Conservation (phyloP, 2,329 filamentous ascomycete genomes). For the Cladosporium sp. region DNA sequence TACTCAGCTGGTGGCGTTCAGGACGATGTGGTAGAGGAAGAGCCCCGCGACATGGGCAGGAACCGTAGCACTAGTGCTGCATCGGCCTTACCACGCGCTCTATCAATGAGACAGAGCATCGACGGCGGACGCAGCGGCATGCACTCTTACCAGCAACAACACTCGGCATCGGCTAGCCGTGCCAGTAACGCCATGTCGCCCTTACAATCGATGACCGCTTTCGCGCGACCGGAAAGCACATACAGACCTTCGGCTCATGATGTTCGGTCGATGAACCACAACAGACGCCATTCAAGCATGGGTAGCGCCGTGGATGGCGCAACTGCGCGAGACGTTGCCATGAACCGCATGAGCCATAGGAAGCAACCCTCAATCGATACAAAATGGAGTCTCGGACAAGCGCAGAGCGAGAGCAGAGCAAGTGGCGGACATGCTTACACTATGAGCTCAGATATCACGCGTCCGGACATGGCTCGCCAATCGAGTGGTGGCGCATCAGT, state of each 20-base stretch:
- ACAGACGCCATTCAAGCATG: constrained; percentile 80
- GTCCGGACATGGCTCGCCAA: constrained; percentile 3
- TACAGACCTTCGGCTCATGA: constrained; percentile 33
- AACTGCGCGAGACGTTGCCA: constrained; percentile 20
- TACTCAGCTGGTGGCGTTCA: constrained; percentile 34
- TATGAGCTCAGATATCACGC: not conserved
- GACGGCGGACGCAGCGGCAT: constrained; percentile 16
- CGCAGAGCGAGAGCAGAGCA: not conserved
- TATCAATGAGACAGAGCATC: constrained; percentile 19
- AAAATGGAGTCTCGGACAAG: constrained; percentile 43
- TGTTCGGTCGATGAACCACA: constrained; percentile 62
- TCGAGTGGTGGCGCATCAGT: not conserved
- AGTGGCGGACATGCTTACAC: constrained; percentile 17
- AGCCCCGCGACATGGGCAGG: constrained; percentile 41
- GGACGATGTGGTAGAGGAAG: constrained; percentile 29
- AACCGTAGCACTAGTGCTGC: constrained; percentile 41
- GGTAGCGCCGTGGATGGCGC: constrained; percentile 73
- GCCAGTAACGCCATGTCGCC: constrained; percentile 26
- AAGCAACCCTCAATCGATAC: constrained; percentile 58
- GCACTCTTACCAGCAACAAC: constrained; percentile 10
- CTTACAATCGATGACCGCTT: constrained; percentile 29
- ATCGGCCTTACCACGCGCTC: constrained; percentile 11
- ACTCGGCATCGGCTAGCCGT: constrained; percentile 28
- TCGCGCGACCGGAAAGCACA: constrained; percentile 29
- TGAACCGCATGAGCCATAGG: constrained; percentile 36